phyloP scores from a whole-genome alignment of 805 yeast genomes.

The Candida takata region DNA sequence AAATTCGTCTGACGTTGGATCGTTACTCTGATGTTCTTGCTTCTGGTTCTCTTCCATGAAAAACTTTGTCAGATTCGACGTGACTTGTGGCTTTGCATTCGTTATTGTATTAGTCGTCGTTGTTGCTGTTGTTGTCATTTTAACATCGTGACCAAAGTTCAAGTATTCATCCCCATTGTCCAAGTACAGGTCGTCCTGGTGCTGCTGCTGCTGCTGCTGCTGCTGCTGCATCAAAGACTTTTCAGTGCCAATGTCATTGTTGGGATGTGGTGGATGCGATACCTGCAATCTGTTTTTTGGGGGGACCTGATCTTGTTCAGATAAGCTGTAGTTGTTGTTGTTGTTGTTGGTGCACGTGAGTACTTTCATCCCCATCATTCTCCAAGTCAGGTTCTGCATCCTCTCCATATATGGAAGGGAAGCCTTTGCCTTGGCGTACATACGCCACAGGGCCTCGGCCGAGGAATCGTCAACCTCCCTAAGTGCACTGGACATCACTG shows the following conservation, averaged over 20 bases:
- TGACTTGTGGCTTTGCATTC: slow-evolving; percentile 9
- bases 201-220: too few species aligned
- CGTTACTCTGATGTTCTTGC: slow-evolving; percentile 20
- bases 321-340: too few species aligned
- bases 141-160: slow-evolving; percentile 12
- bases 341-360: too few species aligned
- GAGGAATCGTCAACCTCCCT: slow-evolving; percentile 28
- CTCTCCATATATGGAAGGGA: slow-evolving; percentile 67
- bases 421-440: slow-evolving; percentile 73
- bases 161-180: slow-evolving; percentile 20
- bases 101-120: too few species aligned
- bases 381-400: slow-evolving; percentile 83
- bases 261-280: too few species aligned
- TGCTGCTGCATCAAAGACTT: too few species aligned
- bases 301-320: too few species aligned
- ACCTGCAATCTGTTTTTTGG: too few species aligned
- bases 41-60: slow-evolving; percentile 11
- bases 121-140: slow-evolving; percentile 1
- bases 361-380: slow-evolving; percentile 61
- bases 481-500: slow-evolving; percentile 1
- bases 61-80: slow-evolving; percentile 23
- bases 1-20: slow-evolving; percentile 47
- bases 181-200: too few species aligned
- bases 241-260: too few species aligned
- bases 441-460: slow-evolving; percentile 62